Evolutionary conservation across 257 asterid genomes (phyloP), one percentile per base, ranked within the genome.

Genomic region (Solanum bulbocastanum): DNA sequence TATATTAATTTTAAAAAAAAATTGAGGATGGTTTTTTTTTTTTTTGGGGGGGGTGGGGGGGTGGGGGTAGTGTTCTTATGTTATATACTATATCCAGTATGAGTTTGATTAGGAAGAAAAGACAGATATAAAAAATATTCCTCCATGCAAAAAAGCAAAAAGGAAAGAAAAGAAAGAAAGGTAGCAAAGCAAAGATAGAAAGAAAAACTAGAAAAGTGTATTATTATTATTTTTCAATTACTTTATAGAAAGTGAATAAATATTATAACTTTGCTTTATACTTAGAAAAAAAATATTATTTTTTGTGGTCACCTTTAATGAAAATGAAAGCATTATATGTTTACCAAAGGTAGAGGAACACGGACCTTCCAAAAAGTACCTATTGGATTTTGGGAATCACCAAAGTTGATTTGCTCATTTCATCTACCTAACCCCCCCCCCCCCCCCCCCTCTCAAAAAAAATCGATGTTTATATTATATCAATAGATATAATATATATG

Each of bases 161-260:
- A 89, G 42, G 39, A 4, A 33, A 36, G 62, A 36, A 33, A 78
- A 87, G 25, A 52, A 18, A 37, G 13, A 68, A 66, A 81, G 85
- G 68, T 44, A 27, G 40, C 40, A 81, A 81, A 81, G 85, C 18
- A 81, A 79, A 44, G 66, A 79, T 44, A 27, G 66, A 78, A 11
- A 33, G 32, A 60, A 27, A 20, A 40, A 25, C 12, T 3, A 25
- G 11, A 46, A 81, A 81, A 81, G 85, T 27, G 66, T 46, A 46
- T 78, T 30, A 68, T 1, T 68, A 27, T 27, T 68, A 87, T 86
- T 90, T 49, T 90, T 87, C 91, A 75, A 91, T 90, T 87, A 90
- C 96, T 94, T 95, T 95, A 90, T 89, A 92, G 83, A 95, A 95
- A 95, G 96, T 91, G 90, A 89, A 46, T 30, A 27, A 87, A 76